Conservation (phyloP, 768 basidiomycete genomes). For the Ramaria rubella region DNA sequence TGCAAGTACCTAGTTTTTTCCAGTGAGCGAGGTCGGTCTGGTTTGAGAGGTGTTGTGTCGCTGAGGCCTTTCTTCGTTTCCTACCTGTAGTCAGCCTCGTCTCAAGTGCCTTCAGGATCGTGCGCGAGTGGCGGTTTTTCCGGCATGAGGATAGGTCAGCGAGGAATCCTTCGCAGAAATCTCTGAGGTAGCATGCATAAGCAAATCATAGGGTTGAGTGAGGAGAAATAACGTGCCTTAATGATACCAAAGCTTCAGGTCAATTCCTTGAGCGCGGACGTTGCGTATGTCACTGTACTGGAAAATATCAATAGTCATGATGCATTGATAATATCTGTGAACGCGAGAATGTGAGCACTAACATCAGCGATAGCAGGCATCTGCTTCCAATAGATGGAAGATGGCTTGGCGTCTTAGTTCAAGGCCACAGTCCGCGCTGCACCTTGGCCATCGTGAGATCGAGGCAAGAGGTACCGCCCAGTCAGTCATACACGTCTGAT, state of each 20-base stretch:
- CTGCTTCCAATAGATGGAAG: conserved; percentile 79
- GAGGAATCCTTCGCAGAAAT: conserved; percentile 86
- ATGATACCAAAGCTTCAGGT: conserved; percentile 93
- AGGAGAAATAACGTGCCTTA: conserved; percentile 49
- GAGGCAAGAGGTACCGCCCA: conserved; percentile 95
- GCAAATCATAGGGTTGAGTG: not conserved
- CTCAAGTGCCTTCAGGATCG: not conserved
- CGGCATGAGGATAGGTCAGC: conserved; percentile 73
- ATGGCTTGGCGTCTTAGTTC: conserved; percentile 79
- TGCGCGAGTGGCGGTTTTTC: conserved; percentile 26
- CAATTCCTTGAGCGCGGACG: conserved; percentile 69
- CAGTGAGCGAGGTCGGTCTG: not conserved
- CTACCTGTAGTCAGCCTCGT: not conserved
- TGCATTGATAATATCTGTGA: conserved; percentile 93
- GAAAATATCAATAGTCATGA: conserved; percentile 96
- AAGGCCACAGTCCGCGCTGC: conserved; percentile 72
- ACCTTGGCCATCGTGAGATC: conserved; percentile 89
- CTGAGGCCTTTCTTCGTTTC: conserved; percentile 6
- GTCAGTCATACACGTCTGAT: conserved; percentile 72
- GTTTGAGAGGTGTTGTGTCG: conserved; percentile 2
- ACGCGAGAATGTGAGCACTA: not conserved
- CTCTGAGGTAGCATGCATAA: conserved; percentile 47
- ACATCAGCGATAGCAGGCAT: not conserved
- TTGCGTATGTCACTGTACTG: conserved; percentile 91
- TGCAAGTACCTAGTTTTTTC: conserved; percentile 5